Evolutionary conservation across 2,329 filamentous ascomycete species (phyloP).

Genomic region (Raffaelea deltoideospora): DNA sequence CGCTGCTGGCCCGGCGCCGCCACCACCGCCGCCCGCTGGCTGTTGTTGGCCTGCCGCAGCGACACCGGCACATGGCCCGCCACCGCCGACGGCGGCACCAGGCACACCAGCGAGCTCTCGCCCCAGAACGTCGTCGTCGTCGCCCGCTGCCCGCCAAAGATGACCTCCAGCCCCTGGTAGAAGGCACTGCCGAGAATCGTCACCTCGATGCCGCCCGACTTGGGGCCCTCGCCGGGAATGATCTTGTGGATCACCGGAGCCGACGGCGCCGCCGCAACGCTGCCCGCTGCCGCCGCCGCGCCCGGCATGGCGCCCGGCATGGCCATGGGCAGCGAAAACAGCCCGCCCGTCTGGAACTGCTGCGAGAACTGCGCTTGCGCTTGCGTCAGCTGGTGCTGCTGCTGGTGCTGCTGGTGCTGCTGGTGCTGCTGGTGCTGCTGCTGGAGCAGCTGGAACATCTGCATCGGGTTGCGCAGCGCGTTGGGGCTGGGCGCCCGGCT

Average conservation of each 20-base stretch:
- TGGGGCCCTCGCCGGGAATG: constrained; percentile 69
- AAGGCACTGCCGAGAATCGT: constrained; percentile 72
- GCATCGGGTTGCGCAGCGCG: constrained; percentile 29
- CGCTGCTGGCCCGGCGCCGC: constrained; percentile 23
- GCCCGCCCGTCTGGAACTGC: constrained; percentile 27
- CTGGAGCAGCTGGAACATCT: constrained; percentile 23
- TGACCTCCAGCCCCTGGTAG: constrained; percentile 60
- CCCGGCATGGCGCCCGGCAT: constrained; percentile 15
- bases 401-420: constrained; percentile 15
- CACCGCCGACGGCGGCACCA: constrained; percentile 55
- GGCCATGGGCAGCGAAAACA: constrained; percentile 35
- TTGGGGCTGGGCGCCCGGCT: constrained; percentile 68
- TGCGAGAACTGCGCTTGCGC: constrained; percentile 29
- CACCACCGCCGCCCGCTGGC: constrained; percentile 12
- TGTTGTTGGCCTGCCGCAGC: constrained; percentile 37
- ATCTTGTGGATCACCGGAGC: constrained; percentile 61
- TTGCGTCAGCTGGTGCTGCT: constrained; percentile 18
- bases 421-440: constrained; percentile 19
- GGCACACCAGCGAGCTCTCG: constrained; percentile 62
- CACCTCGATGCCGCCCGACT: constrained; percentile 72
- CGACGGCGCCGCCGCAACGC: constrained; percentile 10
- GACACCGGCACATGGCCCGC: constrained; percentile 57
- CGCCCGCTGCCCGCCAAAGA: constrained; percentile 55
- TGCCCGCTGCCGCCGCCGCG: constrained; percentile 20
- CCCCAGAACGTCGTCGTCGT: constrained; percentile 71